Percentiles rank a stretch among this genome's conserved stretches.
Conservation (phyloP, 148 eudicot genomes). For the Cornus controversa region DNA sequence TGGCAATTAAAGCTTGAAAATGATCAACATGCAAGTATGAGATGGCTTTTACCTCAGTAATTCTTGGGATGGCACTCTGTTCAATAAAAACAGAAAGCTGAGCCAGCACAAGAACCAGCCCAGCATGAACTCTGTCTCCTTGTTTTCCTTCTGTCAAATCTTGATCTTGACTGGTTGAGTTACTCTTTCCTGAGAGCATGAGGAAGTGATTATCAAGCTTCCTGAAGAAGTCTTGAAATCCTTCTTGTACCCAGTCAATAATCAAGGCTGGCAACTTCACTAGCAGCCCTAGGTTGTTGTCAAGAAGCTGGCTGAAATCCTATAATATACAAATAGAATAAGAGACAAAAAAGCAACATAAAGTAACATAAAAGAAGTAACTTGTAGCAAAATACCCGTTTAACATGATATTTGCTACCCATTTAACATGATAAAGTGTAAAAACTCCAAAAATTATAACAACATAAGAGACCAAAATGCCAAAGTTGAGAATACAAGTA, state of each 20-base stretch:
- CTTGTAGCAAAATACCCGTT: conserved; percentile 1
- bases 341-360: conserved; percentile 15
- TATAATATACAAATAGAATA: conserved; percentile 23
- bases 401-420: neutral
- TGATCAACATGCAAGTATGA: conserved; percentile 5
- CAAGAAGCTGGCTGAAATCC: conserved; percentile 86
- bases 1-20: neutral
- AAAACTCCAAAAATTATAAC: neutral
- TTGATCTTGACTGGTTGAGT: conserved; percentile 39
- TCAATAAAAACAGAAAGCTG: conserved; percentile 77
- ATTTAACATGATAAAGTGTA: conserved; percentile 2
- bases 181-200: conserved; percentile 67
- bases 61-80: conserved; percentile 92
- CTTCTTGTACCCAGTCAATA: conserved; percentile 92
- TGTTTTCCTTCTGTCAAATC: conserved; percentile 45
- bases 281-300: conserved; percentile 62
- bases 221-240: conserved; percentile 84
- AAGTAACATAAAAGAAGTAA: conserved; percentile 13
- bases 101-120: conserved; percentile 88
- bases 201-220: conserved; percentile 67
- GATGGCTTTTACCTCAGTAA: conserved; percentile 67
- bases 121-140: conserved; percentile 69
- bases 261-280: conserved; percentile 60
- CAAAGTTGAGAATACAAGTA: neutral
- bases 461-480: conserved; percentile 11